These are phyloP conservation scores for Paracorniculantispora psalliotae DNA, from an alignment of 2,329 filamentous ascomycete genomes.

Conservation along the genomic window DNA sequence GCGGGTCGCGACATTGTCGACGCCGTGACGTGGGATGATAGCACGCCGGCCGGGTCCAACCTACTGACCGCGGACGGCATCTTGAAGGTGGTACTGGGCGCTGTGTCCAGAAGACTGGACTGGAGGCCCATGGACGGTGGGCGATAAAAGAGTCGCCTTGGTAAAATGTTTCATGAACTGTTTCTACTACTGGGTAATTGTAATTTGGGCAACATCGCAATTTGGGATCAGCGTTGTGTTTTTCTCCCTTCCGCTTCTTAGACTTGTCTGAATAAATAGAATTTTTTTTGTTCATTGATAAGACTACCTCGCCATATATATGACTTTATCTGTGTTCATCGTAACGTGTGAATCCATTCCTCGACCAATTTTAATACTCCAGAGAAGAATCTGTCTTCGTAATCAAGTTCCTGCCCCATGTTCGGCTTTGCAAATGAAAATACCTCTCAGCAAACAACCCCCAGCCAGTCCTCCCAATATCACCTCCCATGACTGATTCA, in stretches of 20 bases:
- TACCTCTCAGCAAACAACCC: not conserved
- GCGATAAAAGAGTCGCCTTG: not conserved
- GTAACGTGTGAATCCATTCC: not conserved
- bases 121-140: constrained; percentile 20
- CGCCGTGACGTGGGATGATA: constrained; percentile 68
- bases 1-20: constrained; percentile 84
- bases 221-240: not conserved
- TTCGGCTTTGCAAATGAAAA: not conserved
- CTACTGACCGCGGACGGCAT: constrained; percentile 63
- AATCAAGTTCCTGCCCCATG: not conserved
- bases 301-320: not conserved
- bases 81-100: constrained; percentile 76
- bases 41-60: constrained; percentile 33
- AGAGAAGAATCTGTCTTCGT: not conserved
- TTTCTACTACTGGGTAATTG: not conserved
- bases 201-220: too few species aligned
- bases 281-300: not conserved
- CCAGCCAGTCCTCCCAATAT: not conserved
- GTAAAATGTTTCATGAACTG: too few species aligned
- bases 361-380: not conserved
- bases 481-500: not conserved
- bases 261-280: not conserved
- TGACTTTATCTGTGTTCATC: not conserved
- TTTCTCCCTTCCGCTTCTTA: not conserved
- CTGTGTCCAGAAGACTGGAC: constrained; percentile 53